Evolutionary conservation across 768 basidiomycete genomes (phyloP).

Genomic region (Lentinula sp.): DNA sequence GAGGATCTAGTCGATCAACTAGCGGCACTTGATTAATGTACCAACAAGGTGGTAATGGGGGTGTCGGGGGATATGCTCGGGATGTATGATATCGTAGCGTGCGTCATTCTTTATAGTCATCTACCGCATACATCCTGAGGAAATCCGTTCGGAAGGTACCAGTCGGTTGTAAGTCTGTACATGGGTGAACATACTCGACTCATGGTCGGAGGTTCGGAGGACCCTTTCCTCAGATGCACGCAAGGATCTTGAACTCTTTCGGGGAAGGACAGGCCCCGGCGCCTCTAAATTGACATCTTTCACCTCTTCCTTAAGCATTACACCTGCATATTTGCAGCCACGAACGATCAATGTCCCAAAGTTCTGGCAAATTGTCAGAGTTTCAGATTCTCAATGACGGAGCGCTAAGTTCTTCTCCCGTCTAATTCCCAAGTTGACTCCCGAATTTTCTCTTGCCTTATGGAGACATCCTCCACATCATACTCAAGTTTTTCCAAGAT

Average conservation of each 20-base stretch:
- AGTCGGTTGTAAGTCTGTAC: neutral
- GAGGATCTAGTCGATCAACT: slow-evolving; percentile 78
- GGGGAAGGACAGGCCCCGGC: no score
- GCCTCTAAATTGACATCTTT: neutral
- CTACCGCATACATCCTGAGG: neutral
- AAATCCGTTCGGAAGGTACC: neutral
- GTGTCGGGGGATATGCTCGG: neutral
- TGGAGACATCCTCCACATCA: no score
- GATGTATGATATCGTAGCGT: neutral
- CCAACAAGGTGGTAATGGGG: neutral
- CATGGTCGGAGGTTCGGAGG: neutral
- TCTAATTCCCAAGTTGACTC: no score
- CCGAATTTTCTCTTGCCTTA: no score
- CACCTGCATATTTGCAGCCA: no score
- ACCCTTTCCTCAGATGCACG: neutral
- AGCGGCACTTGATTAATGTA: slow-evolving; percentile 50
- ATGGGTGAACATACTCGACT: neutral
- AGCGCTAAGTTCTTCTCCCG: no score
- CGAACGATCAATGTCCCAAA: no score
- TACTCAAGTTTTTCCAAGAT: no score
- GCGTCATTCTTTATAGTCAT: neutral
- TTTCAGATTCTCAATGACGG: no score
- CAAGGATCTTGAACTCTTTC: no score
- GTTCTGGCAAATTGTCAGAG: no score
- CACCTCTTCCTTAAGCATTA: neutral